Evolutionary conservation across 306 rosid genomes (phyloP).

Genomic region (Adenanthera pavonina): DNA sequence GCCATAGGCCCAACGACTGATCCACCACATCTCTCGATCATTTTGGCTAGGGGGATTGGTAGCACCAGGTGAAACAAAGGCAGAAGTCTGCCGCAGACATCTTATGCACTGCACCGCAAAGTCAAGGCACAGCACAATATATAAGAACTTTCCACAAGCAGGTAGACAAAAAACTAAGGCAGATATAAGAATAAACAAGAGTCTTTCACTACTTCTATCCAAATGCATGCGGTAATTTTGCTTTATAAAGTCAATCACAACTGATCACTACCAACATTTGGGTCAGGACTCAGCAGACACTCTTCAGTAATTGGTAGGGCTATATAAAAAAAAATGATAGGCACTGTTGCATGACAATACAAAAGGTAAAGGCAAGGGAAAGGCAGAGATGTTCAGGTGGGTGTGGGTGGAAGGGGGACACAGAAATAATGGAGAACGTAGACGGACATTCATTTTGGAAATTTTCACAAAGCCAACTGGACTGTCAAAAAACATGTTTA

Average conservation of each 20-base stretch:
- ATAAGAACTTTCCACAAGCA: conserved; percentile 15
- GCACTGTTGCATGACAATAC: neutral
- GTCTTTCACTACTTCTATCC: conserved; percentile 3
- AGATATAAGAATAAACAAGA: conserved; percentile 13
- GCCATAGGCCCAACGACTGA: conserved; percentile 95
- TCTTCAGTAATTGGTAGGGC: conserved; percentile 15
- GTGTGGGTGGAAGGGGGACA: neutral
- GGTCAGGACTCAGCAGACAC: neutral
- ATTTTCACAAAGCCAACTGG: neutral
- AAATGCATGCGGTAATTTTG: neutral
- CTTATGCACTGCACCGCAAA: conserved; percentile 83
- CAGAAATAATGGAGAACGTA: neutral
- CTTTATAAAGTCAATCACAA: conserved; percentile 7
- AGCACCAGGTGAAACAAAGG: conserved; percentile 75
- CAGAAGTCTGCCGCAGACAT: conserved; percentile 96
- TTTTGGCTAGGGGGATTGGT: conserved; percentile 56
- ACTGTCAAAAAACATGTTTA: neutral
- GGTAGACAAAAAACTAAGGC: neutral
- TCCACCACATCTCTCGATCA: conserved; percentile 89
- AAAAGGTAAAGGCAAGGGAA: neutral
- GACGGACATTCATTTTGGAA: neutral
- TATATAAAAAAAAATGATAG: conserved; percentile 17
- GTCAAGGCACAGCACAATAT: conserved; percentile 32
- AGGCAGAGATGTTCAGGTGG: neutral
- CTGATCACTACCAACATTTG: conserved; percentile 21